These are phyloP conservation scores for Talaromyces nanjingensis DNA, from an alignment of 495 filamentous ascomycete genomes.

Conservation along the genomic window DNA sequence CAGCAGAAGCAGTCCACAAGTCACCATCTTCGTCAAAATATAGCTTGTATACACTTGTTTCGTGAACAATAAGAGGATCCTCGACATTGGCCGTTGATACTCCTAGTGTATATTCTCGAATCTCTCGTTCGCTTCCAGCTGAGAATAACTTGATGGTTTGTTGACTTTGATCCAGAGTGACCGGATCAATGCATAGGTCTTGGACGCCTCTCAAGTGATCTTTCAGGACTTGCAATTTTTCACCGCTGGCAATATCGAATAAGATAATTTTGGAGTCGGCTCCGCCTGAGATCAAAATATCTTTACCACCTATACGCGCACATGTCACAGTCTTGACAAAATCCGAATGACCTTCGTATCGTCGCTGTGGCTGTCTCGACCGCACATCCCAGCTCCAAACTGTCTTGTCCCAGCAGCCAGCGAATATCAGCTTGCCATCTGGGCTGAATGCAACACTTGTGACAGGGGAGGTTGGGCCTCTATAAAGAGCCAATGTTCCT, in stretches of 20 bases:
- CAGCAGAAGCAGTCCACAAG: slow-evolving; percentile 85
- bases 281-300: slow-evolving; percentile 75
- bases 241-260: slow-evolving; percentile 64
- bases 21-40: slow-evolving; percentile 68
- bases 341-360: slow-evolving; percentile 75
- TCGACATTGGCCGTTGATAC: slow-evolving; percentile 37
- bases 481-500: slow-evolving; percentile 48
- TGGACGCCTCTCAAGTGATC: slow-evolving; percentile 75
- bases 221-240: slow-evolving; percentile 64
- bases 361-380: slow-evolving; percentile 42
- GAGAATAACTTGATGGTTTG: slow-evolving; percentile 58
- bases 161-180: slow-evolving; percentile 22
- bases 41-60: slow-evolving; percentile 81
- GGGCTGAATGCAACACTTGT: slow-evolving; percentile 68
- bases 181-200: slow-evolving; percentile 65
- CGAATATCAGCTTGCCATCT: slow-evolving; percentile 58
- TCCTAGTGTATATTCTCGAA: slow-evolving; percentile 52
- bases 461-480: slow-evolving; percentile 71
- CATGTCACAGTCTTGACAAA: slow-evolving; percentile 75
- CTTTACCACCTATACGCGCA: slow-evolving; percentile 45
- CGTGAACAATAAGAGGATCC: slow-evolving; percentile 68
- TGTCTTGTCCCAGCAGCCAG: slow-evolving; percentile 87
- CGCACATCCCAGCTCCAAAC: slow-evolving; percentile 75
- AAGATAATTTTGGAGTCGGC: slow-evolving; percentile 81
- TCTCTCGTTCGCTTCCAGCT: slow-evolving; percentile 77